phyloP scores from a whole-genome alignment of 2,329 filamentous ascomycete genomes.

The Aspergillus clavatus region DNA sequence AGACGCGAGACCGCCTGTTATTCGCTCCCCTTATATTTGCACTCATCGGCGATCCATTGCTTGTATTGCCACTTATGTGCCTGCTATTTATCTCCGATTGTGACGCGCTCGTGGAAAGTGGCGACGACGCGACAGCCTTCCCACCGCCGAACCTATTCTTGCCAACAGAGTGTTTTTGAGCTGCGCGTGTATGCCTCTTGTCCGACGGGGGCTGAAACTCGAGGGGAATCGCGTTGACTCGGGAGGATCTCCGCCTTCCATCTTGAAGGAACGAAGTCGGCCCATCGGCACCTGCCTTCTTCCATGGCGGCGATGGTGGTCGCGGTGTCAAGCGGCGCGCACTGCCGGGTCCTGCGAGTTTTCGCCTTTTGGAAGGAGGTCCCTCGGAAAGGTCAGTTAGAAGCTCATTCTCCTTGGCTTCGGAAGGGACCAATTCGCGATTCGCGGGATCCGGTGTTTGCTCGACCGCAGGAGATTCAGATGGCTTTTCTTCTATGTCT shows the following conservation, averaged over 20 bases:
- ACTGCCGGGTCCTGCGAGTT: slow-evolving; percentile 33
- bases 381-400: slow-evolving; percentile 29
- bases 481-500: slow-evolving; percentile 20
- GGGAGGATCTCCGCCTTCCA: slow-evolving; percentile 58
- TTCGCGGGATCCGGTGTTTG: slow-evolving; percentile 18
- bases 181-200: slow-evolving; percentile 44
- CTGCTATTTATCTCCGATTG: slow-evolving; percentile 29
- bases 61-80: slow-evolving; percentile 24
- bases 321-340: slow-evolving; percentile 38
- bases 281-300: slow-evolving; percentile 74
- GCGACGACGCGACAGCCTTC: slow-evolving; percentile 28
- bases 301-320: slow-evolving; percentile 80
- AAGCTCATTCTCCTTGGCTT: slow-evolving; percentile 28
- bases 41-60: slow-evolving; percentile 30
- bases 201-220: slow-evolving; percentile 46
- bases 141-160: slow-evolving; percentile 24
- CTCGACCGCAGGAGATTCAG: slow-evolving; percentile 20
- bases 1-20: slow-evolving; percentile 18
- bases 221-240: slow-evolving; percentile 47
- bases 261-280: slow-evolving; percentile 74
- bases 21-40: slow-evolving; percentile 19
- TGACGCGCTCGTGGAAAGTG: slow-evolving; percentile 26
- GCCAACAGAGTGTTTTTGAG: slow-evolving; percentile 31
- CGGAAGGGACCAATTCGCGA: slow-evolving; percentile 22
- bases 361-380: slow-evolving; percentile 44